phyloP scores from a whole-genome alignment of 192 early-diverging fungal genomes.

The Gryganskiella cystojenkinii region DNA sequence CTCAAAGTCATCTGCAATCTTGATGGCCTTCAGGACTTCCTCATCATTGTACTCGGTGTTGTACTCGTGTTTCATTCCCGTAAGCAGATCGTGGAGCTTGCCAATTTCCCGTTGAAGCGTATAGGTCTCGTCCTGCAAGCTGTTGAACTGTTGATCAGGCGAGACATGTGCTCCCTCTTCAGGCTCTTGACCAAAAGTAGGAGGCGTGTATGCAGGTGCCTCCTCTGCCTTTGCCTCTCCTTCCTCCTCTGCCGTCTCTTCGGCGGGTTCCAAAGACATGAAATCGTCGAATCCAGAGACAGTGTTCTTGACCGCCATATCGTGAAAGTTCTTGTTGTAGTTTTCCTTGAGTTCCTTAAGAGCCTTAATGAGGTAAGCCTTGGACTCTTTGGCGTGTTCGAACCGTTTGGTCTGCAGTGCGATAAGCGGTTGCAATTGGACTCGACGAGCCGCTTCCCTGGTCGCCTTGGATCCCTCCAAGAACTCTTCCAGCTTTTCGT shows the following conservation, averaged over 20 bases:
- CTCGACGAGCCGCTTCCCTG: conserved; percentile 7
- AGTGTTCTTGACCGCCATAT: conserved; percentile 72
- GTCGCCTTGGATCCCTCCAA: conserved; percentile 30
- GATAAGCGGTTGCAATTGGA: conserved; percentile 23
- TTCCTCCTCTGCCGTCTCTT: conserved; percentile 17
- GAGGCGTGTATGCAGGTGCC: conserved; percentile 16
- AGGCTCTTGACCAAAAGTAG: neutral
- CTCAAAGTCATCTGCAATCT: conserved; percentile 41
- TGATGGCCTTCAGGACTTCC: conserved; percentile 63
- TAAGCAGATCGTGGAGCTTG: conserved; percentile 30
- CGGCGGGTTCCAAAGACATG: conserved; percentile 46
- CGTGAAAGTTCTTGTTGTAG: conserved; percentile 81
- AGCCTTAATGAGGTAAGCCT: conserved; percentile 48
- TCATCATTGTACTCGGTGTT: conserved; percentile 68
- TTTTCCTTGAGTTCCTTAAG: conserved; percentile 64
- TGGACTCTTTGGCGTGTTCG: conserved; percentile 33
- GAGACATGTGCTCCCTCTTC: neutral
- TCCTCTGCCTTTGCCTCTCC: conserved; percentile 44
- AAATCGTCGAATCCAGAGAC: conserved; percentile 73
- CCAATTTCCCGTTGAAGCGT: conserved; percentile 25
- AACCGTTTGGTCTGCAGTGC: conserved; percentile 36
- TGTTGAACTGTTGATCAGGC: conserved; percentile 38
- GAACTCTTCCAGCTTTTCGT: conserved; percentile 13
- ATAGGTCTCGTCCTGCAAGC: conserved; percentile 26
- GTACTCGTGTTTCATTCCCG: conserved; percentile 54